Evolutionary conservation across 352 stramenopile species (phyloP).

Genomic region (Peronospora farinosa): DNA sequence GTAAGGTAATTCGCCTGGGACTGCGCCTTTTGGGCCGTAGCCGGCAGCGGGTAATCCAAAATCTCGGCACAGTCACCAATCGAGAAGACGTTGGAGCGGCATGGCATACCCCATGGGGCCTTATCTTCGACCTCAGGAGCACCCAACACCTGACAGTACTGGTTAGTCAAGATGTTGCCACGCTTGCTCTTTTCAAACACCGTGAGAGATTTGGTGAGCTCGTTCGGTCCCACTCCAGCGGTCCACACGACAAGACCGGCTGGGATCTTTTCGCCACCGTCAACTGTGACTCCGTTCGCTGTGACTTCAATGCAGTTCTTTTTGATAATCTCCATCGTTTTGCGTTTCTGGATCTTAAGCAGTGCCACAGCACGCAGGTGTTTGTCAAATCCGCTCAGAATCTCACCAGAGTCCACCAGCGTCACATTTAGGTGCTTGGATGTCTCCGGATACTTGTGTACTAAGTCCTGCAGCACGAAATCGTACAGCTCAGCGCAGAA

Average conservation of each 20-base stretch:
- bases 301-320: constrained; percentile 70
- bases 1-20: constrained; percentile 64
- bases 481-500: constrained; percentile 96
- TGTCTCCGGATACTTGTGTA: constrained; percentile 64
- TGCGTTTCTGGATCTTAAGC: constrained; percentile 72
- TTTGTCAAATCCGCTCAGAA: constrained; percentile 66
- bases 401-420: constrained; percentile 62
- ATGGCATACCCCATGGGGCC: constrained; percentile 55
- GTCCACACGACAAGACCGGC: constrained; percentile 73
- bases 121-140: constrained; percentile 48
- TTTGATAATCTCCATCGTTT: constrained; percentile 76
- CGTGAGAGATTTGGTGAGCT: constrained; percentile 68
- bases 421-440: constrained; percentile 70
- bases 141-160: constrained; percentile 74
- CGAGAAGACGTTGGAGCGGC: constrained; percentile 88
- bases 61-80: constrained; percentile 92
- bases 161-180: constrained; percentile 78
- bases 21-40: constrained; percentile 89
- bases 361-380: constrained; percentile 65
- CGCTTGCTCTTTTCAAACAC: constrained; percentile 74
- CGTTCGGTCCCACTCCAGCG: constrained; percentile 67
- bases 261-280: constrained; percentile 52
- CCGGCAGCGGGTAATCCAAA: constrained; percentile 80
- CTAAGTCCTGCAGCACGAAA: constrained; percentile 89
- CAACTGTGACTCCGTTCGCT: constrained; percentile 52